These are phyloP conservation scores for Pulveroboletus sp. DNA, from an alignment of 768 basidiomycete genomes.

Conservation along the genomic window DNA sequence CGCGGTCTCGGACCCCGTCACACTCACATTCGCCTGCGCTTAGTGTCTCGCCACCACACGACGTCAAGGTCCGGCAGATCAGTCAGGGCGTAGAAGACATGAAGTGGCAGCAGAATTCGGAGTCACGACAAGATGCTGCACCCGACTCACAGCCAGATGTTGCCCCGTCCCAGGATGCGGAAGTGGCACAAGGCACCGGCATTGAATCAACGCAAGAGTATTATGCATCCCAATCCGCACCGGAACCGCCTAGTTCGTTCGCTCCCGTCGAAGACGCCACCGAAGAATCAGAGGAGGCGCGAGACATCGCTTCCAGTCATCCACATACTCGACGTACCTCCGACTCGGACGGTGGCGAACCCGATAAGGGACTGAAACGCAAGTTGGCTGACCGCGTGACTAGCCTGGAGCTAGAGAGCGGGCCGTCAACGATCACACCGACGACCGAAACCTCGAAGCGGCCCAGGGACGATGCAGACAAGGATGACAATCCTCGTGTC, in stretches of 20 bases:
- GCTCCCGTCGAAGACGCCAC: conserved; percentile 17
- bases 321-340: conserved; percentile 27
- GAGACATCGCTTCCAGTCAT: conserved; percentile 23
- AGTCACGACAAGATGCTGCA: conserved; percentile 10
- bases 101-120: conserved; percentile 52
- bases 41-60: conserved; percentile 66
- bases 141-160: conserved; percentile 6
- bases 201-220: conserved; percentile 13
- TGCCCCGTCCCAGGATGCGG: background rate
- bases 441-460: conserved; percentile 47
- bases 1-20: conserved; percentile 30
- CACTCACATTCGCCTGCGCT: conserved; percentile 25
- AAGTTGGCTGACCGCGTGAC: conserved; percentile 65
- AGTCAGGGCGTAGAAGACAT: conserved; percentile 77
- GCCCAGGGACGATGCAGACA: conserved; percentile 56
- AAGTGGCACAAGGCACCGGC: conserved; percentile 6
- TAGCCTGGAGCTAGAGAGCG: conserved; percentile 49
- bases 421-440: conserved; percentile 18
- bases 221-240: conserved; percentile 6
- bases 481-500: conserved; percentile 59
- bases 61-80: conserved; percentile 76
- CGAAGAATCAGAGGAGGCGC: conserved; percentile 30
- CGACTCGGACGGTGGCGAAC: conserved; percentile 43
- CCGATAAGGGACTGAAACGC: conserved; percentile 64
- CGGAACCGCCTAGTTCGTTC: conserved; percentile 16